Base-by-base conservation (phyloP, 805 yeast species). In the Metschnikowia drakensbergensis region DNA sequence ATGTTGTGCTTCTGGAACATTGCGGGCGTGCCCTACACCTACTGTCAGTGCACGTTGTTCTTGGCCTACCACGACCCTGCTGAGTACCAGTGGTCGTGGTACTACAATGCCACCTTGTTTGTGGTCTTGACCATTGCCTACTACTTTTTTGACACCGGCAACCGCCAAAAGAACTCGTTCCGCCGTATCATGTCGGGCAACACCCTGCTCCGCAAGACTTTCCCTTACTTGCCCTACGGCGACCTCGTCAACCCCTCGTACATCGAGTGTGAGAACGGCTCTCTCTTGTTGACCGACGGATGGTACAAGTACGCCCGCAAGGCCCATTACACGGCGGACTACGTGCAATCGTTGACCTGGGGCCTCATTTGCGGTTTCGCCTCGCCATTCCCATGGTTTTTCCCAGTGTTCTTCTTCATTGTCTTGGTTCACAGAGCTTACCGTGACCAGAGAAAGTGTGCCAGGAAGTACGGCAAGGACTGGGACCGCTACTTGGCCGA, bases 1-100 rank as follows among this genome's bases (percentile, higher is more conserved):
- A 91, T 94, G 98, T 80, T 94, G 57, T 82, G 91, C 59, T 94
- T 94, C 77, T 94, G 99, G 99, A 94, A 94, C 74, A 89, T 94
- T 66, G 97, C 97, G 30, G 99, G 99, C 61, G 99, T 94, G 37
- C 99, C 99, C 42, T 94, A 84, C 82, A 92, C 98, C 37, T 94
- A 94, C 74, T 89, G 97, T 69, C 97, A 90, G 64, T 85, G 95
- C 67, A 88, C 96, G 8, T 75, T 94, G 60, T 94, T 72, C 74
- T 71, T 94, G 60, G 83, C 83, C 57, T 82, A 83, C 72, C 96
- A 88, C 68, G 78, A 88, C 49, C 98, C 98, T 40, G 58, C 71
- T 17, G 96, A 88, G 65, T 94, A 94, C 71, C 67, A 76, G 40
- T 82, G 92, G 87, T 78, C 92, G 5, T 67, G 77, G 36, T 50